These are phyloP conservation scores for Paulinella micropora DNA, from an alignment of 78 protist species.

Conservation along the genomic window DNA sequence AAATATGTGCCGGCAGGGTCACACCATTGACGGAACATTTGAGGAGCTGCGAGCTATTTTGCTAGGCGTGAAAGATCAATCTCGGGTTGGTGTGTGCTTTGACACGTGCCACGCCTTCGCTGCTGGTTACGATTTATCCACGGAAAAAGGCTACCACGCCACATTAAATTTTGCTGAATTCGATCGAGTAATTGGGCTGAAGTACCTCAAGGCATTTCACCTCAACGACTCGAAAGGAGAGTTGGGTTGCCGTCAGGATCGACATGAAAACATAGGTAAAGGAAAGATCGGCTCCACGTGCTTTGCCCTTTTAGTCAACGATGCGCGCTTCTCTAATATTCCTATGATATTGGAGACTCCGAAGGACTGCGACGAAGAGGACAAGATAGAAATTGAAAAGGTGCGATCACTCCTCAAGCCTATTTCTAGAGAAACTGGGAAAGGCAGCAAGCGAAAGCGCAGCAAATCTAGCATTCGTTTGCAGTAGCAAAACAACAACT, in stretches of 20 bases:
- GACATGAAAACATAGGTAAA: conserved; percentile 41
- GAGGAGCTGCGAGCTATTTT: conserved; percentile 38
- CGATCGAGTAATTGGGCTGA: conserved; percentile 38
- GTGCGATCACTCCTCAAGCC: no score
- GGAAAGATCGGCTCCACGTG: conserved; percentile 25
- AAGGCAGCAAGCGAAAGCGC: no score
- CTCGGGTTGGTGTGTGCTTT: conserved; percentile 50
- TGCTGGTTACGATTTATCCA: conserved; percentile 42
- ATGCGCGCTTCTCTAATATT: no score
- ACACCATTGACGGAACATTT: conserved; percentile 31
- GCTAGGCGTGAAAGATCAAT: conserved; percentile 25
- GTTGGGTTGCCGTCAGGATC: conserved; percentile 20
- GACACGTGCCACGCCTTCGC: conserved; percentile 59
- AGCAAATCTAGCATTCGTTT: no score
- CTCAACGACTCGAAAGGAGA: conserved; percentile 38
- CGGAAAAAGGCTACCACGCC: neutral
- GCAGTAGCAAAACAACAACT: no score
- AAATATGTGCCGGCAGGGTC: conserved; percentile 35
- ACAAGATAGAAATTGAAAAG: no score
- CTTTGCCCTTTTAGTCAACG: no score
- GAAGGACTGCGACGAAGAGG: no score
- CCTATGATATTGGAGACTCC: no score
- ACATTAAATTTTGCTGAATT: neutral
- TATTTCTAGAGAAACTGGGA: no score
- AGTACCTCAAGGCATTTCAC: conserved; percentile 36